Evolutionary conservation across 495 filamentous ascomycete species (phyloP), one percentile per base, ranked within the genome.

Genomic region (Penicillium simplicissimum): DNA sequence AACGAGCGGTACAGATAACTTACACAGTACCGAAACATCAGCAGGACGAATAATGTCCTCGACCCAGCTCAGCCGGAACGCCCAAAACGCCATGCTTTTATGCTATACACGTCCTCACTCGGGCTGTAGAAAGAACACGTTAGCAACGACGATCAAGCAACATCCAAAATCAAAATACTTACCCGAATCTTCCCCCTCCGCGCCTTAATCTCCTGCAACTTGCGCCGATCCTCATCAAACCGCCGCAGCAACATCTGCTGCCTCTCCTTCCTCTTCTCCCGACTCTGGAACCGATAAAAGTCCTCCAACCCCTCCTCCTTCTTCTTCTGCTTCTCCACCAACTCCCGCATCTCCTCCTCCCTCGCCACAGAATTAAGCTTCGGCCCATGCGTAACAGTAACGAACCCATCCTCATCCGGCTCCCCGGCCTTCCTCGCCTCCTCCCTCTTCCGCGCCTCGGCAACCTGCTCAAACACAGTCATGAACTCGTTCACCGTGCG

Each of bases 381-480:
- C 42, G 79, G 79, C 14, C 93, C 93, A 58, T 89, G 82, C 4
- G 88, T 90, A 33, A 98, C 96, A 34, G 92, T 97, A 21, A 97
- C 82, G 70, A 98, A 98, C 10, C 95, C 95, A 74, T 98, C 96
- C 69, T 91, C 92, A 71, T 98, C 95, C 10, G 95, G 91, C 67
- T 89, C 87, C 66, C 87, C 84, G 48, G 89, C 83, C 60, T 85
- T 76, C 58, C 81, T 80, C 62, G 87, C 85, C 35, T 85, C 85
- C 19, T 85, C 78, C 25, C 85, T 85, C 49, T 81, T 81, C 21
- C 86, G 85, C 48, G 87, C 85, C 52, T 86, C 84, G 69, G 96
- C 87, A 34, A 84, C 82, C 47, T 79, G 75, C 54, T 83, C 79
- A 70, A 90, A 97, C 9, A 82, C 76, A 13, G 82, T 82, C 84